Evolutionary conservation across 768 basidiomycete genomes (phyloP).

Genomic region (Naganishia randhawae): DNA sequence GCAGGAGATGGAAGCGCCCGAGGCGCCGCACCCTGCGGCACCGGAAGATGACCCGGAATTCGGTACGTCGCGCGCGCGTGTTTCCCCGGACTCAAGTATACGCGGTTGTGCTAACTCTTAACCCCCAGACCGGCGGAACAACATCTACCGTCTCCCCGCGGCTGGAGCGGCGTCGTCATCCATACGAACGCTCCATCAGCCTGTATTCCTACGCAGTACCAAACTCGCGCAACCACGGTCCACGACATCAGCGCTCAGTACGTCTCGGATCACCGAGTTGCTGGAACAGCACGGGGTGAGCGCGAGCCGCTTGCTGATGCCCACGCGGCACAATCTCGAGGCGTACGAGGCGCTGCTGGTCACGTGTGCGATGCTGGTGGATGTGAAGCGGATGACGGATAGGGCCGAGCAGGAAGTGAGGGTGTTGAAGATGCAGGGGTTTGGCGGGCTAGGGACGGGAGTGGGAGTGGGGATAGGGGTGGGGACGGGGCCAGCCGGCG

Average conservation of each 20-base stretch:
- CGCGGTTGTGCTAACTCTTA: conserved; percentile 1
- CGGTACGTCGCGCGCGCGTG: conserved; percentile 23
- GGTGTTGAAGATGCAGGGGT: conserved; percentile 58
- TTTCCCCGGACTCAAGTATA: conserved; percentile 36
- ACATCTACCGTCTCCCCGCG: conserved; percentile 41
- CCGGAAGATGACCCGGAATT: conserved; percentile 37
- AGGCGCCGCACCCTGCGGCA: conserved; percentile 17
- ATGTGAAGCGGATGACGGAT: conserved; percentile 82
- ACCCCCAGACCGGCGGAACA: conserved; percentile 34
- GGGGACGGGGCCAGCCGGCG: neutral
- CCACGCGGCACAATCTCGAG: conserved; percentile 74
- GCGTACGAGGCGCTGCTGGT: conserved; percentile 71
- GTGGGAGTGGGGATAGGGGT: neutral
- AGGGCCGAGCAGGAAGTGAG: conserved; percentile 79
- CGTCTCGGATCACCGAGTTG: conserved; percentile 70
- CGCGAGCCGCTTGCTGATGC: conserved; percentile 81
- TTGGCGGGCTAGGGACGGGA: neutral
- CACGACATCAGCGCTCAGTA: conserved; percentile 48
- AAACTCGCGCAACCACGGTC: conserved; percentile 72
- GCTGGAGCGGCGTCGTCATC: conserved; percentile 38
- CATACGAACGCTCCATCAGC: conserved; percentile 48
- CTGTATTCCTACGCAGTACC: conserved; percentile 78
- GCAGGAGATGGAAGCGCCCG: conserved; percentile 4
- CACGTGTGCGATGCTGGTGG: conserved; percentile 66
- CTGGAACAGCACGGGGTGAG: conserved; percentile 73